Evolutionary conservation across 2,329 filamentous ascomycete genomes (phyloP), one percentile per base, ranked within the genome.

Genomic region (Ceratocystis cubensis): DNA sequence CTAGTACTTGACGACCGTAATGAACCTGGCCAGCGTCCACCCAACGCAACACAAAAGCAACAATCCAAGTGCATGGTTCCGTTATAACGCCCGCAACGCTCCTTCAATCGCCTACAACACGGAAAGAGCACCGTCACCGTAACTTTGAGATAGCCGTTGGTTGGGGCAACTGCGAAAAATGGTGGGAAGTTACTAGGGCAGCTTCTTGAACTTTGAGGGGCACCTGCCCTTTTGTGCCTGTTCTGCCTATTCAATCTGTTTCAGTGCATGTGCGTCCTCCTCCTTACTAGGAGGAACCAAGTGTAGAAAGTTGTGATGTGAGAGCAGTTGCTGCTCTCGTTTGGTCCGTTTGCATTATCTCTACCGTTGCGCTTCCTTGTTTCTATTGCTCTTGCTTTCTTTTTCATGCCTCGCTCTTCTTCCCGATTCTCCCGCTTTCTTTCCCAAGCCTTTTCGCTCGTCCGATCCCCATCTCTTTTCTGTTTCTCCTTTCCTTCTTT

Each of bases 81-180:
- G 41, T 65, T 46, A n/a, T 41, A 65, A 56, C 64, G 64, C 64
- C 64, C 64, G 64, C 64, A 65, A 61, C 53, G 64, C 64, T 65
- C 64, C 64, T 65, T 65, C 41, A 25, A 48, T 65, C 48, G 64
- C 53, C 64, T 37, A 25, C 53, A 61, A 48, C 25, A 65, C 62
- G 46, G 62, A 37, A 48, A 64, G 50, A 65, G 41, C 33, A 46
- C 56, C 56, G 56, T 59, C 28, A 59, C 56, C 56, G 28, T 59
- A 30, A 37, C 56, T 37, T 37, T 59, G 25, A 37, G 37, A 46
- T 22, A 4, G 41, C 28, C 20, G 30, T 45, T 48, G 61, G 8
- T 63, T 48, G 61, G 41, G 20, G 61, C 28, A 59, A 33, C n/a
- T 37, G 28, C 8, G 41, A 45, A 50, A 33, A 30, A 20, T 50